These are phyloP conservation scores for Fragosphaeria purpurea DNA, from an alignment of 2,329 filamentous ascomycete species.

Conservation along the genomic window DNA sequence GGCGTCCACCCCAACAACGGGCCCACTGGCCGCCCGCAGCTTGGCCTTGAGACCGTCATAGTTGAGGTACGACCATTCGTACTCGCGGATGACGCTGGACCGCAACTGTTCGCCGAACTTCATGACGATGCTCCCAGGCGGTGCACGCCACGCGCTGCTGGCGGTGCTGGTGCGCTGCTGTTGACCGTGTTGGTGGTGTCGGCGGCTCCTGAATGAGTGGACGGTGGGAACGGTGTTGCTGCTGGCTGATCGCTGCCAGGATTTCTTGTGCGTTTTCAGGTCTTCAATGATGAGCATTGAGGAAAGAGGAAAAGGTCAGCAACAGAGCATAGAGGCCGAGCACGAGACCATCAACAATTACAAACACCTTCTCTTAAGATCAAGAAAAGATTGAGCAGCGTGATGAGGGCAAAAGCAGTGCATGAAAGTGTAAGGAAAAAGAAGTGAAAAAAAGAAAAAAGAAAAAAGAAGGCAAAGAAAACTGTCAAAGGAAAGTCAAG, in stretches of 20 bases:
- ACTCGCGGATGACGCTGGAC: slow-evolving; percentile 92
- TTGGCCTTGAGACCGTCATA: slow-evolving; percentile 88
- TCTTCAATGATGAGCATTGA: slow-evolving; percentile 44
- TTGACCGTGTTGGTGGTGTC: background rate
- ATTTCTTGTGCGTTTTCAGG: slow-evolving; percentile 30
- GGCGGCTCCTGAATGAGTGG: slow-evolving; percentile 2
- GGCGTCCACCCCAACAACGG: slow-evolving; percentile 14
- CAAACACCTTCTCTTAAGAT: no score
- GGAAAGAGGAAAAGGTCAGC: background rate
- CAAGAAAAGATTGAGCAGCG: no score
- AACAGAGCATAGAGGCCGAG: background rate
- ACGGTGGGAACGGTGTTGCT: slow-evolving; percentile 1
- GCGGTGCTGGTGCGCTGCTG: slow-evolving; percentile 1
- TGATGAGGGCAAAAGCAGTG: no score
- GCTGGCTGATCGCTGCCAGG: slow-evolving; percentile 24
- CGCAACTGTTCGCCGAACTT: slow-evolving; percentile 95
- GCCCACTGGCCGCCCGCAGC: slow-evolving; percentile 63
- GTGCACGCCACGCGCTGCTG: slow-evolving; percentile 24
- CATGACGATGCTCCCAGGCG: slow-evolving; percentile 51
- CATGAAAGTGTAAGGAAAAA: no score
- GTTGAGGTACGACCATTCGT: slow-evolving; percentile 96
- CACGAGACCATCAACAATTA: no score
- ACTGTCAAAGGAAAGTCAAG: background rate
- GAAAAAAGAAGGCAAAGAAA: background rate
- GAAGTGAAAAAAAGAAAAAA: background rate